Conservation (phyloP, 2,329 filamentous ascomycete species). For the Camptophora hylomeconis region DNA sequence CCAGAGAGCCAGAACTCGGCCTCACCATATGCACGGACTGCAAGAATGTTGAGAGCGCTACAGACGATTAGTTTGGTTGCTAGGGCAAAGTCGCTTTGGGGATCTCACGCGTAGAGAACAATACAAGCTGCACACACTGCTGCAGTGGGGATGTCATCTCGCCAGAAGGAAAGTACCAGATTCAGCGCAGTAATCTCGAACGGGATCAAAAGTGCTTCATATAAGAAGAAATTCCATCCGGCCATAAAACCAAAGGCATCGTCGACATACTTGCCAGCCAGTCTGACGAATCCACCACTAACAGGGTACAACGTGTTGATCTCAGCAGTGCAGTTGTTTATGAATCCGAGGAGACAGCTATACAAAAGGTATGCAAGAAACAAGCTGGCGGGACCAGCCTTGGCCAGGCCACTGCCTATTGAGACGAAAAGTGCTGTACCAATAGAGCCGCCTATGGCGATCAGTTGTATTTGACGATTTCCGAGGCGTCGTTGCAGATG, state of each 20-base stretch:
- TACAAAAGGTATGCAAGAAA: slow-evolving; percentile 23
- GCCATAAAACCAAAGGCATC: slow-evolving; percentile 30
- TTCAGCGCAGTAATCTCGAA: slow-evolving; percentile 30
- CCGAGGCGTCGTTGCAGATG: slow-evolving; percentile 7
- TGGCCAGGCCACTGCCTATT: slow-evolving; percentile 23
- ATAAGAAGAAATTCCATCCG: slow-evolving; percentile 37
- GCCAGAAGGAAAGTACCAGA: slow-evolving; percentile 28
- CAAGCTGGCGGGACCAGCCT: slow-evolving; percentile 25
- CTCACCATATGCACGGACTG: slow-evolving; percentile 55
- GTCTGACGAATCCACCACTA: slow-evolving; percentile 4
- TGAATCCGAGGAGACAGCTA: slow-evolving; percentile 21
- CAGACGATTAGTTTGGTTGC: slow-evolving; percentile 1
- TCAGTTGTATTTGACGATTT: slow-evolving; percentile 11
- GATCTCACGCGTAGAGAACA: slow-evolving; percentile 25
- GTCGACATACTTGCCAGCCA: slow-evolving; percentile 30
- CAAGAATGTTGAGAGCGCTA: slow-evolving; percentile 49
- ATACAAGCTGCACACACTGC: slow-evolving; percentile 25
- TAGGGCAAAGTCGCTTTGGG: neutral
- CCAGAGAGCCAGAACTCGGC: slow-evolving; percentile 57
- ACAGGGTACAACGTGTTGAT: slow-evolving; percentile 28
- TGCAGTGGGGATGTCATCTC: slow-evolving; percentile 24
- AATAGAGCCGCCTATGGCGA: slow-evolving; percentile 24
- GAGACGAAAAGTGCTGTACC: slow-evolving; percentile 25
- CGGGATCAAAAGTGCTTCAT: slow-evolving; percentile 25
- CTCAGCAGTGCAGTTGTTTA: slow-evolving; percentile 30